phyloP scores from a whole-genome alignment of 2,329 filamentous ascomycete species.

The Myriosclerotinia curreyana region DNA sequence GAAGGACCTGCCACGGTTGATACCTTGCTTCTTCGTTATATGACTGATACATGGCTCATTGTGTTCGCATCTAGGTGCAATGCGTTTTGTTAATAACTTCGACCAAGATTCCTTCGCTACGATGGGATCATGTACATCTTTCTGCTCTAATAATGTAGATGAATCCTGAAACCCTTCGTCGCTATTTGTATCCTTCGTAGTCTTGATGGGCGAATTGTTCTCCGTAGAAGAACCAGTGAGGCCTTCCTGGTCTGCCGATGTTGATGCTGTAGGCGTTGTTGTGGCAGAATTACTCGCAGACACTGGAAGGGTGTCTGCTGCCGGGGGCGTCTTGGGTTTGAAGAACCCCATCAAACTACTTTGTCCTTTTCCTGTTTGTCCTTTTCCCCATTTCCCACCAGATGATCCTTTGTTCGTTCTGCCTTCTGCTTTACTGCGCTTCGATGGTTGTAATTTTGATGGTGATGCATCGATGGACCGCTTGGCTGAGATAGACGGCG shows the following conservation, averaged over 20 bases:
- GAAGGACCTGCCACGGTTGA: conserved; percentile 72
- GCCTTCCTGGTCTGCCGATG: neutral
- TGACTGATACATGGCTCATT: conserved; percentile 80
- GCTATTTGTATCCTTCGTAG: neutral
- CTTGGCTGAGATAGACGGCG: conserved; percentile 23
- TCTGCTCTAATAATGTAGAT: conserved; percentile 28
- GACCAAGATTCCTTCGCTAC: conserved; percentile 79
- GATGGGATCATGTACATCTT: conserved; percentile 61
- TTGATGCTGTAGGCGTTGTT: neutral
- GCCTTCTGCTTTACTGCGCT: conserved; percentile 49
- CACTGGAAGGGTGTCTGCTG: neutral
- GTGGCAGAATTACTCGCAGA: neutral
- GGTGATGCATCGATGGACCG: conserved; percentile 22
- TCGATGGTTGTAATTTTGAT: conserved; percentile 39
- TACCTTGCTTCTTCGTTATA: conserved; percentile 82
- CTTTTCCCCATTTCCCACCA: conserved; percentile 39
- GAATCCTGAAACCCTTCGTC: conserved; percentile 12
- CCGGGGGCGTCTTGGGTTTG: conserved; percentile 51
- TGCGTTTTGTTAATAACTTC: conserved; percentile 73
- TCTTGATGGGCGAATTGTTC: neutral
- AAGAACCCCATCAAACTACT: conserved; percentile 71
- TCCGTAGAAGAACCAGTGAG: neutral
- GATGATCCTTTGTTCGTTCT: conserved; percentile 27
- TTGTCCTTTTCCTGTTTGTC: conserved; percentile 46
- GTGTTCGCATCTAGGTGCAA: conserved; percentile 80